Evolutionary conservation across 768 basidiomycete genomes (phyloP), one percentile per base, ranked within the genome.

Genomic region (Hygrophorus pudorinus): DNA sequence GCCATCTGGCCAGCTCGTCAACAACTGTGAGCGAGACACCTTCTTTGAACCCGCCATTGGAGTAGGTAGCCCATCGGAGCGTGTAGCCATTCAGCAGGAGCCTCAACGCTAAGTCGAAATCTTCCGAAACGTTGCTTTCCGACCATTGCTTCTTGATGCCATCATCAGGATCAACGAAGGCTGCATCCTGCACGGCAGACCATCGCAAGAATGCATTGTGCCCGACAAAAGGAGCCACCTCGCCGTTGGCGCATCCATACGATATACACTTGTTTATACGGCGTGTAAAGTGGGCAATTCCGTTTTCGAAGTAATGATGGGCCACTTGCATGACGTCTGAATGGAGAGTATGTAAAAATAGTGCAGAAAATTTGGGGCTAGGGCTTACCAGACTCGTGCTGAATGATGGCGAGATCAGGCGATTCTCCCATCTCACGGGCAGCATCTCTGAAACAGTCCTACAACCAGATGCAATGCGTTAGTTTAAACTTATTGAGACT

Each of bases 1-100:
- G 87, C 91, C 91, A 94, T 1, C 91, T 63, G 53, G 91, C 92
- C 8, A 94, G 65, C 59, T 94, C 91, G 54, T 94, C 91, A 41
- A 90, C 88, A 43, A 79, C 80, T 0, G 91, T 92, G 13, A 94
- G 66, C 0, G 84, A 86, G 14, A 94, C 90, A 49, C 91, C 91
- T 56, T 94, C 91, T 64, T 90, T 85, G 69, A 92, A 93, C 1
- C 78, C 84, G 39, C 87, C 79, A 14, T 84, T 73, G 1, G 79
- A 82, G 59, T 93, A 93, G 0, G 85, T 86, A 20, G 88, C 82
- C 89, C 85, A 83, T 62, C 64, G 48, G 2, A 67, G 72, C 36
- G 61, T 78, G 56, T 85, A 87, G 0, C 81, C 84, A 53, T 77
- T 65, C 38, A 76, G 55, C 65, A 71, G 47, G 18, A 42, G 38